Conservation (phyloP, 257 asterid species). For the Pogostemon cablin region DNA sequence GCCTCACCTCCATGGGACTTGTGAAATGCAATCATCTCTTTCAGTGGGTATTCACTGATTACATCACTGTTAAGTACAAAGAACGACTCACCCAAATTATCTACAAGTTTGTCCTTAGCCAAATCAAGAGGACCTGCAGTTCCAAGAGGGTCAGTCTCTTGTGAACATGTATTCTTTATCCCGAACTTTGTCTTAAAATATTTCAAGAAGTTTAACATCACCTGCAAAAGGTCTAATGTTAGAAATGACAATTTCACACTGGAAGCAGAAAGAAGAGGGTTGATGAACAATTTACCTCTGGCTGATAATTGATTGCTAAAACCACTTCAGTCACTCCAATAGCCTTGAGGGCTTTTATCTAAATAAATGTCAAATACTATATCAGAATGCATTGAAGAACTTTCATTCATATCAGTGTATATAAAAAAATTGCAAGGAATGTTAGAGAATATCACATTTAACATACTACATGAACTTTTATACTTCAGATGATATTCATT, state of each 20-base stretch:
- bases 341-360: conserved; percentile 88
- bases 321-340: conserved; percentile 87
- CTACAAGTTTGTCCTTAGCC: conserved; percentile 81
- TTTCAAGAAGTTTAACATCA: conserved; percentile 85
- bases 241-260: conserved; percentile 14
- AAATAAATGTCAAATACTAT: conserved; percentile 21
- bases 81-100: conserved; percentile 81
- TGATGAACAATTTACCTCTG: conserved; percentile 56
- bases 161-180: conserved; percentile 85
- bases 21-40: conserved; percentile 76
- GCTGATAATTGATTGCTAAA: conserved; percentile 88
- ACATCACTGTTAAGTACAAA: conserved; percentile 44
- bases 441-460: conserved; percentile 2
- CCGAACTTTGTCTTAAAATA: conserved; percentile 79
- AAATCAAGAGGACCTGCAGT: conserved; percentile 96
- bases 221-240: conserved; percentile 46
- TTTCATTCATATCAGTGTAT: not conserved
- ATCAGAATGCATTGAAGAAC: conserved; percentile 22
- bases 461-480: not conserved
- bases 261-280: conserved; percentile 4
- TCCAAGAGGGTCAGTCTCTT: conserved; percentile 93
- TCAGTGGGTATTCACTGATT: conserved; percentile 81
- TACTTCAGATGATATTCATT: not conserved
- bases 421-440: not conserved
- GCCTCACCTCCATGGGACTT: conserved; percentile 89